Evolutionary conservation across 441 rosid genomes (phyloP), one percentile per base, ranked within the genome.

Genomic region (Theobroma grandiflorum): DNA sequence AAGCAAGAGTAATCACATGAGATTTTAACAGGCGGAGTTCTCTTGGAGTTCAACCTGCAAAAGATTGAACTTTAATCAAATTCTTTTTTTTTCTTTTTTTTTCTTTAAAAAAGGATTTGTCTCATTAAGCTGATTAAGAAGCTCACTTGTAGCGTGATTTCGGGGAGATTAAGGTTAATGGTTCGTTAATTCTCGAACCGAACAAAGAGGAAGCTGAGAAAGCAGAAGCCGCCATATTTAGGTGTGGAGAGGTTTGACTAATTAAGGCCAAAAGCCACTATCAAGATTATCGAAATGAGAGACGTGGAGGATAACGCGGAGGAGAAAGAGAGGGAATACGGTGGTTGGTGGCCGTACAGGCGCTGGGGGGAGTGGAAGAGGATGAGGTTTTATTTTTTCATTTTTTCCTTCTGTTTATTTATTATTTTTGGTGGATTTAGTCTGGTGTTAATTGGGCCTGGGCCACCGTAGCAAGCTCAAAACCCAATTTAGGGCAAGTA

Each of bases 1-100:
- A 95, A 82, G 91, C 92, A 87, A 63, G 94, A 87, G 75, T 89
- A 85, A 82, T 82, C 89, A 82, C 95, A 90, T 49, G 87, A 78
- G 78, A 86, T 72, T 59, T 76, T 80, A 58, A 62, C 55, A 71
- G 38, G 70, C 53, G 12, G 84, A 68, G 2, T 59, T 78, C 63
- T 81, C 63, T 84, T 74, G 63, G 77, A 75, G 66, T 76, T 82
- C 69, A 79, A 81, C 18, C 91, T 90, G 81, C 47, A 20, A 49
- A 2, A 26, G 40, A 35, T 12, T 31, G 42, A 72, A 35, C 35
- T 72, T 53, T 53, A 47, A 53, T 35, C 63, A 72, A 72, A 12
- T 37, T 53, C 63, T 8, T 40, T 37, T 45, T 9, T 7, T 42
- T 33, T 50, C 52, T 38, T 61, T 31, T 26, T 45, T 6, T 38